phyloP scores from a whole-genome alignment of 805 yeast genomes.

The Candida boidinii region DNA sequence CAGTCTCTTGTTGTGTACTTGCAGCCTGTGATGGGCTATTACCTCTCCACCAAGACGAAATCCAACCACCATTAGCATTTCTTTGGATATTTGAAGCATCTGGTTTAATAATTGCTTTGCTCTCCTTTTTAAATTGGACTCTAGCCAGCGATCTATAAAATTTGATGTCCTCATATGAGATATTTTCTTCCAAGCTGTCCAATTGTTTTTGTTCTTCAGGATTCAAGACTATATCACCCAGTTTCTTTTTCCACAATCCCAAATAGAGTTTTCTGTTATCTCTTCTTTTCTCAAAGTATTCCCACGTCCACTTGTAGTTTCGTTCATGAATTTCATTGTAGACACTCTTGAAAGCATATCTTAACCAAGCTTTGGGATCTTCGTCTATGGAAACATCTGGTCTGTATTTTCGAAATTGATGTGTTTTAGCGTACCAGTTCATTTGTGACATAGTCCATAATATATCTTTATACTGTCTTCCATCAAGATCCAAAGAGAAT shows the following conservation, averaged over 20 bases:
- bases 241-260: constrained; percentile 53
- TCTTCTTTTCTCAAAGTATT: constrained; percentile 57
- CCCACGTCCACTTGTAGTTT: constrained; percentile 87
- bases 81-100: constrained; percentile 7
- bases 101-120: constrained; percentile 14
- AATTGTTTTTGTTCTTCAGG: constrained; percentile 29
- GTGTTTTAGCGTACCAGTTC: constrained; percentile 70
- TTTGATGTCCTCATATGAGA: constrained; percentile 72
- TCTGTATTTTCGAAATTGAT: constrained; percentile 60
- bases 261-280: constrained; percentile 66
- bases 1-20: constrained; percentile 5
- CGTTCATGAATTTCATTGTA: constrained; percentile 73
- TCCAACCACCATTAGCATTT: constrained; percentile 44
- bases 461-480: constrained; percentile 75
- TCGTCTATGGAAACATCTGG: constrained; percentile 51
- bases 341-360: constrained; percentile 72
- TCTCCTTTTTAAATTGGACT: constrained; percentile 51
- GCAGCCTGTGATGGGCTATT: constrained; percentile 4
- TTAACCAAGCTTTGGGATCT: constrained; percentile 74
- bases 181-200: constrained; percentile 44
- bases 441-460: constrained; percentile 75
- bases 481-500: constrained; percentile 78
- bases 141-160: constrained; percentile 80
- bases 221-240: constrained; percentile 28
- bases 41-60: constrained; percentile 61